Base-by-base conservation (phyloP, 2,329 filamentous ascomycete genomes). In the Nannizzia gypsea region DNA sequence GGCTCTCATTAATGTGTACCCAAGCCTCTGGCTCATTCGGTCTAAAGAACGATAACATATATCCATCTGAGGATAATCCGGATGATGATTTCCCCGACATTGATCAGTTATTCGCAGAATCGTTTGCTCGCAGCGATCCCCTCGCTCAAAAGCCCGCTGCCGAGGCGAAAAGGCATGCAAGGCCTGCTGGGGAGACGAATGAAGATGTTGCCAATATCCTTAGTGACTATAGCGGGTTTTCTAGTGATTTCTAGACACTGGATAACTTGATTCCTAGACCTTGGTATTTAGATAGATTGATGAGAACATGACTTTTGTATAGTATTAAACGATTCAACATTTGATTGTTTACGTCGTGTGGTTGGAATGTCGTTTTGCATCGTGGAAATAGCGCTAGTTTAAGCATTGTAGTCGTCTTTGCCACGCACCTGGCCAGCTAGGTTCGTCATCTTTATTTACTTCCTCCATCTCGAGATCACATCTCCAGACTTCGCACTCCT, bases 21-120 rank as follows among this genome's bases (percentile, higher is more conserved):
- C 63, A 58, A 42, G 44, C 56, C 26, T 48, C 59, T 9, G 50
- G 50, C 4, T 42, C 15, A 34, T 59, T 26, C 34, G 38, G 17
- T 24, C 38, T 22, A 9, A 54, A 44, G 28, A 40, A 17, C 8
- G 36, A 48, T 17, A 17, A 4, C 17, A 26, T 36, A 42, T 38
- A 50, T 42, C 38, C 40, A 24, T 56, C 59, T 11, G 55, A 61
- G 26, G 28, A 15, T 8, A 62, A 52, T 22, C 34, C 38, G 8
- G 58, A 62, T 26, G 68, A 72, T 40, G 67, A 70, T 24, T 61
- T 70, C 28, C 68, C 67, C 28, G 67, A 72, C 58, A 61, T 69
- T 9, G 64, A 64, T 20, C 64, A 66, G n/a, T 64, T 72, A 22
- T 48, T 62, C 42, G 59, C 34, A 11, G 52, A 60, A 31, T 40